phyloP scores from a whole-genome alignment of 768 basidiomycete species.

The Mycena sanguinolenta region DNA sequence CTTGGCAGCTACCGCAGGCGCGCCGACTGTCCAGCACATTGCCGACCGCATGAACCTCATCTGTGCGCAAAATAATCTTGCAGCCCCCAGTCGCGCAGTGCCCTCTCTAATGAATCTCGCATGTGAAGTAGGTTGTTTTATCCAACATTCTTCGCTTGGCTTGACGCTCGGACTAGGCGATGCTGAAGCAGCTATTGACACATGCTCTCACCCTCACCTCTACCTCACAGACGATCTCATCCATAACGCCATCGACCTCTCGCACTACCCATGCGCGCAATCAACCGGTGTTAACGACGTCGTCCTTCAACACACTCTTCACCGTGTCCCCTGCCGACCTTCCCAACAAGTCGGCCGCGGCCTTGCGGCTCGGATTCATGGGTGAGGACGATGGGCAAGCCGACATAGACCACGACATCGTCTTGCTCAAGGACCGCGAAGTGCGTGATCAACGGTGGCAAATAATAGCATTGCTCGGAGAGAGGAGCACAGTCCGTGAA shows the following conservation, averaged over 20 bases:
- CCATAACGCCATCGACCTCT: conserved; percentile 75
- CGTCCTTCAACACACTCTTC: conserved; percentile 84
- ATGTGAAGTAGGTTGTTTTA: conserved; percentile 68
- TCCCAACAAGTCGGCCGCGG: conserved; percentile 85
- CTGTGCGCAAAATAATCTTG: conserved; percentile 81
- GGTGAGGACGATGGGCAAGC: conserved; percentile 63
- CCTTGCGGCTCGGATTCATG: conserved; percentile 70
- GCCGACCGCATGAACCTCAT: conserved; percentile 86
- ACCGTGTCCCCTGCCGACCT: conserved; percentile 81
- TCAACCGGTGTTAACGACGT: conserved; percentile 68
- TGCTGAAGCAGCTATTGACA: conserved; percentile 86
- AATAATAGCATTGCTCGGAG: conserved; percentile 78
- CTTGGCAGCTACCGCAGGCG: conserved; percentile 79
- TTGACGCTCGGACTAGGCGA: conserved; percentile 62
- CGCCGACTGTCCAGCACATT: conserved; percentile 82
- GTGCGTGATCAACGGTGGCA: conserved; percentile 82
- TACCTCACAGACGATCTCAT: conserved; percentile 81
- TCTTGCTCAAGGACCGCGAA: conserved; percentile 72
- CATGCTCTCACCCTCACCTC: conserved; percentile 84
- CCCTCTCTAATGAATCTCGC: conserved; percentile 81
- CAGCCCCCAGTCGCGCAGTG: conserved; percentile 71
- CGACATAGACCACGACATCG: conserved; percentile 65
- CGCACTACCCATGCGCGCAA: conserved; percentile 52
- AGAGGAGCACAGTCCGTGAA: conserved; percentile 81
- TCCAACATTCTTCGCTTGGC: not conserved